These are phyloP conservation scores for Fonsecaea monophora DNA, from an alignment of 2,329 filamentous ascomycete species.

Conservation along the genomic window DNA sequence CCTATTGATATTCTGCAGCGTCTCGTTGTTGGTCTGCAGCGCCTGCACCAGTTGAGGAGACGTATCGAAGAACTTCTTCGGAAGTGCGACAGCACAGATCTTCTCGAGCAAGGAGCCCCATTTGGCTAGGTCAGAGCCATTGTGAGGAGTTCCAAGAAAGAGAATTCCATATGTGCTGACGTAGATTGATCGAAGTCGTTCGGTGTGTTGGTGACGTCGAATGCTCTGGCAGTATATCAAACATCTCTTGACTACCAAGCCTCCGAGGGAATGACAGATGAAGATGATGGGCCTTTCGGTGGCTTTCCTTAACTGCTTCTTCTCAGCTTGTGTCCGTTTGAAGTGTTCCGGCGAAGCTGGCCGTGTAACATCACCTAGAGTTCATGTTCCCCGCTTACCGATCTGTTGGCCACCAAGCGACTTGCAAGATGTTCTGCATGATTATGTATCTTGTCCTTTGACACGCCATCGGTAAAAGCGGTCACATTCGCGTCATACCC, in stretches of 20 bases:
- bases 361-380: neutral
- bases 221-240: constrained; percentile 71
- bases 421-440: constrained; percentile 74
- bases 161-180: constrained; percentile 78
- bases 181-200: constrained; percentile 71
- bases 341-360: neutral
- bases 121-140: constrained; percentile 70
- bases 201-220: constrained; percentile 61
- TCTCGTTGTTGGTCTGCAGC: constrained; percentile 76
- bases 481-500: constrained; percentile 74
- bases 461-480: constrained; percentile 59
- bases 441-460: constrained; percentile 71
- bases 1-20: constrained; percentile 74
- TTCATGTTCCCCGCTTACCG: constrained; percentile 41
- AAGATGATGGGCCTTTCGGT: constrained; percentile 73
- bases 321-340: constrained; percentile 6
- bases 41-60: constrained; percentile 72
- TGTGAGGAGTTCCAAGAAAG: constrained; percentile 79
- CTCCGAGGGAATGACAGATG: constrained; percentile 76
- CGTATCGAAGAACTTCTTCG: constrained; percentile 70
- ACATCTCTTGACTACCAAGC: constrained; percentile 73
- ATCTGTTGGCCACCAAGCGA: constrained; percentile 68
- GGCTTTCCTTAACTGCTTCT: constrained; percentile 52
- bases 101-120: constrained; percentile 72
- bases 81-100: constrained; percentile 70